A percentile compares a stretch with the other conserved stretches of the same genome.
phyloP scores from a whole-genome alignment of 169 alveolate genomes.

The Besnoitia besnoiti region DNA sequence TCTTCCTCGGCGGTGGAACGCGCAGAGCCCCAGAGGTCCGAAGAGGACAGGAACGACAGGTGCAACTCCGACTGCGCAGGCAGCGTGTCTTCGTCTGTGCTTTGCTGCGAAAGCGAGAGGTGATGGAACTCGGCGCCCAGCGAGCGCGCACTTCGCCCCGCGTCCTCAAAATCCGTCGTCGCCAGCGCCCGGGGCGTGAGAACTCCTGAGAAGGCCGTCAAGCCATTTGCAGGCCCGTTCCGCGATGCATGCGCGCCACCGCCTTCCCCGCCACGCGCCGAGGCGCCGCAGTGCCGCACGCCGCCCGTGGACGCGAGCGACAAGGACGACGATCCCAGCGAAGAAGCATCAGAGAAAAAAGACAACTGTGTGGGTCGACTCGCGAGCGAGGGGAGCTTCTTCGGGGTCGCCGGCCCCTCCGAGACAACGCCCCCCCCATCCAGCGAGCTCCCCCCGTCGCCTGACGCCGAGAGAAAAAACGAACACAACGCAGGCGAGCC shows the following conservation, averaged over 20 bases:
- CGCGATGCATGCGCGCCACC: constrained; percentile 2
- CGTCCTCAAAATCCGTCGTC: not conserved
- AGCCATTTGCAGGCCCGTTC: not conserved
- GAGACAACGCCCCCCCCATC: not conserved
- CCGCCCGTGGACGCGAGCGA: not conserved
- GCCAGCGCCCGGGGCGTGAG: not conserved
- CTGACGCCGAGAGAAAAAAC: not conserved
- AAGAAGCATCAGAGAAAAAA: not conserved
- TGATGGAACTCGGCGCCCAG: no score
- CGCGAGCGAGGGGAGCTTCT: not conserved
- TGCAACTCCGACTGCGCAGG: not conserved
- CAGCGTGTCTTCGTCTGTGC: no score
- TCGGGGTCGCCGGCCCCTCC: not conserved
- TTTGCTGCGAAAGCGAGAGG: not conserved
- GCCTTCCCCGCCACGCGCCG: not conserved
- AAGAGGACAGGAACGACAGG: not conserved
- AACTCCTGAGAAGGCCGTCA: constrained; percentile 10
- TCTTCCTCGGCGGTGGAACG: not conserved
- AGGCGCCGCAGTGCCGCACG: not conserved
- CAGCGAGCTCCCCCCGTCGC: not conserved
- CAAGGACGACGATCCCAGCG: not conserved
- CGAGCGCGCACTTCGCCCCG: no score
- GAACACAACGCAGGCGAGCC: not conserved
- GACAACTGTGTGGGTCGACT: not conserved
- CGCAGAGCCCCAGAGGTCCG: not conserved